Percentiles rank a stretch among this genome's conserved stretches.
These are phyloP conservation scores for Daldinia sp. DNA, from an alignment of 2,329 filamentous ascomycete species.

Conservation along the genomic window DNA sequence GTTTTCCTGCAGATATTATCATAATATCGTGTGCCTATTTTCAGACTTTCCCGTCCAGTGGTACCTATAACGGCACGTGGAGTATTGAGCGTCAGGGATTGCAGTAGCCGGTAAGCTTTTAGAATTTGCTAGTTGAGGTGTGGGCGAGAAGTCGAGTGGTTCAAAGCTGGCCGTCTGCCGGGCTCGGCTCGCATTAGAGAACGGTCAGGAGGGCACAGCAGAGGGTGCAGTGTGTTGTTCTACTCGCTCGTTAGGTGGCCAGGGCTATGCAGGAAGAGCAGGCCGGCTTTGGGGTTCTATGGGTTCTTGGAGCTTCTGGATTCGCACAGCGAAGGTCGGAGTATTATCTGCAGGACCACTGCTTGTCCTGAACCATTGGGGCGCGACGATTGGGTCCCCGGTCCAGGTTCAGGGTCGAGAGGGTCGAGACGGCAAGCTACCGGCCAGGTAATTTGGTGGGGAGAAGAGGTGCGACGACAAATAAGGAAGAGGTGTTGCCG, in stretches of 20 bases:
- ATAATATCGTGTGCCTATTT: slow-evolving; percentile 32
- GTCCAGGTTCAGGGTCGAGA: slow-evolving; percentile 33
- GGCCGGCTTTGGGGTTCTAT: slow-evolving; percentile 17
- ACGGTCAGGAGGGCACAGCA: slow-evolving; percentile 35
- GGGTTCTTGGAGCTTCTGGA: slow-evolving; percentile 36
- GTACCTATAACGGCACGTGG: slow-evolving; percentile 37
- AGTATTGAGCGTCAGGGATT: slow-evolving; percentile 34
- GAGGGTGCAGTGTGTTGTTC: slow-evolving; percentile 27
- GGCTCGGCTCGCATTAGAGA: slow-evolving; percentile 35
- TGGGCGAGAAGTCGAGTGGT: slow-evolving; percentile 33
- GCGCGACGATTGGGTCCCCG: slow-evolving; percentile 30
- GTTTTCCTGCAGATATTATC: slow-evolving; percentile 32
- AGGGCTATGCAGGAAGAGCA: slow-evolving; percentile 30
- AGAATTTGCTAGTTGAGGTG: slow-evolving; percentile 31
- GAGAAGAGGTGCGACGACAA: slow-evolving; percentile 31
- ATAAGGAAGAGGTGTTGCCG: slow-evolving; percentile 32
- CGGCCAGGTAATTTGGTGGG: slow-evolving; percentile 31
- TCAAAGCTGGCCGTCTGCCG: slow-evolving; percentile 28
- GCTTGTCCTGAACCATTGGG: slow-evolving; percentile 34
- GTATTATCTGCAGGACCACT: slow-evolving; percentile 42
- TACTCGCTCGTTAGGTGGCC: slow-evolving; percentile 27
- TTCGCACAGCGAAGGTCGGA: slow-evolving; percentile 40
- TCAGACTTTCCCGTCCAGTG: slow-evolving; percentile 21
- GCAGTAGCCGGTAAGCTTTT: slow-evolving; percentile 35
- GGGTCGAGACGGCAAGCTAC: slow-evolving; percentile 30